Percentiles rank a stretch among this genome's conserved stretches.
Evolutionary conservation across 768 basidiomycete species (phyloP).

Genomic region (Mycena albidolilacea): DNA sequence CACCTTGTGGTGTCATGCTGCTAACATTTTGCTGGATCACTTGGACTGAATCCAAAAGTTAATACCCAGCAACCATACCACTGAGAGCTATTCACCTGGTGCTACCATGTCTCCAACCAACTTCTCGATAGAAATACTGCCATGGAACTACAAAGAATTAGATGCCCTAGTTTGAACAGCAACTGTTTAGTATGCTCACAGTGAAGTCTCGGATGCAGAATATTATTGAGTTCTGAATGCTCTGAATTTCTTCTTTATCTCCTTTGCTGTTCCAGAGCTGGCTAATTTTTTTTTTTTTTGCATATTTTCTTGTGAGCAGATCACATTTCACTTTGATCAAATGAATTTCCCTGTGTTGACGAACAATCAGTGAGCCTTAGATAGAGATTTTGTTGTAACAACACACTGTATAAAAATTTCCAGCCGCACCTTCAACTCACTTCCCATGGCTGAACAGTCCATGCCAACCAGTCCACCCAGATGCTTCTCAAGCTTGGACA

Average conservation of each 20-base stretch:
- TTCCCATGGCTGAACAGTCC: too few relatives aligned
- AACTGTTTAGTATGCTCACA: background rate
- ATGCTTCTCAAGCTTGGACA: background rate
- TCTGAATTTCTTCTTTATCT: slow-evolving; percentile 2
- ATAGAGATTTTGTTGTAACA: background rate
- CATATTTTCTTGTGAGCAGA: background rate
- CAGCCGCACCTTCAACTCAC: background rate
- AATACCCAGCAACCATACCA: too few relatives aligned
- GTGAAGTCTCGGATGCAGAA: background rate
- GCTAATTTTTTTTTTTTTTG: background rate
- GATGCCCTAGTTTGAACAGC: too few relatives aligned
- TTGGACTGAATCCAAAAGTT: too few relatives aligned
- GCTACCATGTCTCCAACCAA: slow-evolving; percentile 3
- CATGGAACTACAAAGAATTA: background rate
- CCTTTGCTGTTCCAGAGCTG: background rate
- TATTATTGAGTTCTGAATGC: slow-evolving; percentile 14
- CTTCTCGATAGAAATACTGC: slow-evolving; percentile 1
- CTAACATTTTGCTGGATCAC: too few relatives aligned
- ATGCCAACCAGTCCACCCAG: too few relatives aligned
- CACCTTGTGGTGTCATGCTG: too few relatives aligned
- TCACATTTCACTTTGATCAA: background rate
- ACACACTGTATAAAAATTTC: background rate
- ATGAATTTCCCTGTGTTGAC: background rate
- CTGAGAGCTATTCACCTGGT: too few relatives aligned
- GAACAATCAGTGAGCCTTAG: background rate